phyloP scores from a whole-genome alignment of 2,329 filamentous ascomycete species.

The Leptographium procerum region DNA sequence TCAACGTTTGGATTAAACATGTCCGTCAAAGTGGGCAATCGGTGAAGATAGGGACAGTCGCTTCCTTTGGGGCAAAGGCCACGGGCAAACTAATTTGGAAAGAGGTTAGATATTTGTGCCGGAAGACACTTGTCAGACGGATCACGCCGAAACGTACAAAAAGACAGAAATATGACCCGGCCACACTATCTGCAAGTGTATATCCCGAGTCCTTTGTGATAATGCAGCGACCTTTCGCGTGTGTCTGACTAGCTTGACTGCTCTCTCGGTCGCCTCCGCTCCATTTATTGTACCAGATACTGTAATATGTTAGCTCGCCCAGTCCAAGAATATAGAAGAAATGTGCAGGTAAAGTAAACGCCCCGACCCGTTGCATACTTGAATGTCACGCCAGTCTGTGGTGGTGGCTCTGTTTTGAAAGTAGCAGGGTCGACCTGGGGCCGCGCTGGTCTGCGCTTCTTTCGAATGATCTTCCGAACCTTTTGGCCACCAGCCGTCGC shows the following conservation, averaged over 20 bases:
- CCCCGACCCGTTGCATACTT: slow-evolving; percentile 35
- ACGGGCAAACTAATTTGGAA: slow-evolving; percentile 56
- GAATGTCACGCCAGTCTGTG: slow-evolving; percentile 89
- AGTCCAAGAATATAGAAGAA: not conserved
- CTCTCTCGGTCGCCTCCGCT: slow-evolving; percentile 89
- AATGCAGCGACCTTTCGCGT: slow-evolving; percentile 78
- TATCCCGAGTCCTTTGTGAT: slow-evolving; percentile 69
- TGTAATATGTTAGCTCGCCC: slow-evolving; percentile 32
- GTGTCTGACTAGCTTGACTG: slow-evolving; percentile 72
- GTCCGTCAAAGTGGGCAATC: slow-evolving; percentile 76
- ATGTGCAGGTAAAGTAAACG: not conserved
- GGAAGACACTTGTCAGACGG: not conserved
- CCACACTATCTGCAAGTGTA: slow-evolving; percentile 63
- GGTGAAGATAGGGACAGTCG: slow-evolving; percentile 89
- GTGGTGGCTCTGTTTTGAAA: slow-evolving; percentile 72
- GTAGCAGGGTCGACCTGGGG: slow-evolving; percentile 80
- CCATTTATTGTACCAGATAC: slow-evolving; percentile 99
- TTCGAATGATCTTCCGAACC: slow-evolving; percentile 84
- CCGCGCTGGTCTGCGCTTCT: slow-evolving; percentile 80
- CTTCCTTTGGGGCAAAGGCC: slow-evolving; percentile 70
- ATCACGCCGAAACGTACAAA: slow-evolving; percentile 43
- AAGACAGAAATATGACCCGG: slow-evolving; percentile 83
- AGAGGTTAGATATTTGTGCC: not conserved
- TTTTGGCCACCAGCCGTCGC: slow-evolving; percentile 28
- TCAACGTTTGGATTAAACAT: slow-evolving; percentile 90